Percentiles rank a stretch among this genome's conserved stretches.
Evolutionary conservation across 1,284 basidiomycete genomes (phyloP).

Genomic region (Cryptococcus amylolentus): DNA sequence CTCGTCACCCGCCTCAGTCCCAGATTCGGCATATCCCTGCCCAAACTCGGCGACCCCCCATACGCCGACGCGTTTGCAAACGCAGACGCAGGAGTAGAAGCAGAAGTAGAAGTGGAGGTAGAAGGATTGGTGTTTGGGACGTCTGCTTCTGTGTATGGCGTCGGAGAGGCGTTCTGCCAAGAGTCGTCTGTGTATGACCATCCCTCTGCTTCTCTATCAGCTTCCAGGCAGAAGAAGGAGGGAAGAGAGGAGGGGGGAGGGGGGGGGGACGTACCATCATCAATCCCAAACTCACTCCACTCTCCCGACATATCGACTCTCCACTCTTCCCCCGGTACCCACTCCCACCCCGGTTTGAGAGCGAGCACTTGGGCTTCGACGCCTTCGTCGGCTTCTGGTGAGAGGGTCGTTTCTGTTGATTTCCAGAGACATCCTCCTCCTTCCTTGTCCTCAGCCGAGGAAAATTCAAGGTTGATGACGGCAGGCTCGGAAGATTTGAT

Average conservation of each 20-base stretch:
- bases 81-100: no score
- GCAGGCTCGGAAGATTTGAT: conserved; percentile 24
- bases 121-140: not conserved
- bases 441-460: not conserved
- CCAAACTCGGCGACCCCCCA: not conserved
- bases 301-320: conserved; percentile 41
- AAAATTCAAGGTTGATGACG: not conserved
- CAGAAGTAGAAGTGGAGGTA: no score
- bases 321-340: conserved; percentile 48
- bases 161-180: conserved; percentile 36
- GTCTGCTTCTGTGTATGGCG: conserved; percentile 24
- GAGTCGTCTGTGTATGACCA: conserved; percentile 49
- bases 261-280: conserved; percentile 36
- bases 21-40: conserved; percentile 20
- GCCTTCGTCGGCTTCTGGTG: conserved; percentile 2
- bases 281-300: conserved; percentile 42
- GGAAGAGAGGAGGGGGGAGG: not conserved
- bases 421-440: conserved; percentile 13
- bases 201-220: conserved; percentile 27
- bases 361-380: conserved; percentile 31
- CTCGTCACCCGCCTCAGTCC: conserved; percentile 28
- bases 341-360: conserved; percentile 42
- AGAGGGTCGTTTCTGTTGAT: conserved; percentile 12
- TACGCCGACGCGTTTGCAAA: not conserved
- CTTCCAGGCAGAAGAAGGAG: not conserved